Conservation (phyloP, 1,284 basidiomycete species). For the Bjerkandera adusta region DNA sequence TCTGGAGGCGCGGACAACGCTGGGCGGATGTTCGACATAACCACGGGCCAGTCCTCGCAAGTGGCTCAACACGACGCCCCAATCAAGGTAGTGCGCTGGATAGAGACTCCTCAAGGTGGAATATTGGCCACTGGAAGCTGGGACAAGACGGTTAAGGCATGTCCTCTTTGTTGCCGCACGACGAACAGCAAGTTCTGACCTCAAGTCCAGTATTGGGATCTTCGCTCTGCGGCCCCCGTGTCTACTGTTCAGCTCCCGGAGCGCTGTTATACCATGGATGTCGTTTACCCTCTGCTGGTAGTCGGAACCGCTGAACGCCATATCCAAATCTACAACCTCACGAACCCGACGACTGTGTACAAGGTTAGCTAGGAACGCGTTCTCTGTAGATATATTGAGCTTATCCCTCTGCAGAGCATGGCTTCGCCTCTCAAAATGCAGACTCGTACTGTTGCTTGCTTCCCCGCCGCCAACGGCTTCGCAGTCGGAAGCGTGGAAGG, state of each 20-base stretch:
- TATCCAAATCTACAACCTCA: slow-evolving; percentile 86
- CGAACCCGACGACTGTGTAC: slow-evolving; percentile 73
- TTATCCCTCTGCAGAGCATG: slow-evolving; percentile 71
- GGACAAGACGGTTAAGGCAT: slow-evolving; percentile 86
- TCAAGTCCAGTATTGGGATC: slow-evolving; percentile 82
- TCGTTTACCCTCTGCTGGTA: slow-evolving; percentile 84
- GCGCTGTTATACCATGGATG: slow-evolving; percentile 87
- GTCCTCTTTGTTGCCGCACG: slow-evolving; percentile 1
- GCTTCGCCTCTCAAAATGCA: slow-evolving; percentile 92
- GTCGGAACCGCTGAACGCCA: slow-evolving; percentile 94
- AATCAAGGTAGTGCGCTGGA: slow-evolving; percentile 75
- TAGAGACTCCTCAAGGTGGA: slow-evolving; percentile 66
- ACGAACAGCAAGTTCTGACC: background rate
- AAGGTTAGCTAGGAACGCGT: no score
- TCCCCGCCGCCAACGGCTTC: slow-evolving; percentile 80
- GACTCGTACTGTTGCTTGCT: slow-evolving; percentile 87
- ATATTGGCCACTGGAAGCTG: slow-evolving; percentile 86
- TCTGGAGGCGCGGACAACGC: slow-evolving; percentile 89
- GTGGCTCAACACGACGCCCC: slow-evolving; percentile 86
- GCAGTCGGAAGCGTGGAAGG: slow-evolving; percentile 96
- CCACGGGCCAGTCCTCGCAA: slow-evolving; percentile 68
- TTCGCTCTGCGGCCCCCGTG: slow-evolving; percentile 71
- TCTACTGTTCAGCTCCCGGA: slow-evolving; percentile 87
- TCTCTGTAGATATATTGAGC: no score
- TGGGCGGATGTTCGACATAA: slow-evolving; percentile 78